Evolutionary conservation across 306 rosid genomes (phyloP), one percentile per base, ranked within the genome.

Genomic region (Astragalus membranaceus): DNA sequence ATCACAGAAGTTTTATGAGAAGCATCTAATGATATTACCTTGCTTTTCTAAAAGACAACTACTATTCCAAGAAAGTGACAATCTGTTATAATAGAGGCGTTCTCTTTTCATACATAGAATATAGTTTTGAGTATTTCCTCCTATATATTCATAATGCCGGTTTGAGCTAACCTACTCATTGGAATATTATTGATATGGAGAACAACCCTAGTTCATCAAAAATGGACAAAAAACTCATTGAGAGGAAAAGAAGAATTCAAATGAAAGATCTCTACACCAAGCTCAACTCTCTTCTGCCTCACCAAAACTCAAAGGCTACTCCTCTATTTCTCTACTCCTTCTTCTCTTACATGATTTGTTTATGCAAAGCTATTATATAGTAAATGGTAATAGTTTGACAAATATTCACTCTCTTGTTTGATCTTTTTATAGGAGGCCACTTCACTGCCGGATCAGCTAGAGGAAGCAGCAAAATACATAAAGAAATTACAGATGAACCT

Each of bases 391-490:
- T 37, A 37, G 10, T 2, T 37, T 37, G 42, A 37, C 42, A 37
- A 2, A 6, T 37, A 37, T 2, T 7, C 7, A 41, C 13, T 10
- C 2, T 33, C 5, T 35, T 6, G 33, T 5, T 44, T 73, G 33
- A 69, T 70, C 7, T 52, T 17, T 17, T 1, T 58, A 78, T 70
- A 88, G 92, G 88, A 65, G 64, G 75, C 20, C 1, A 60, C 41
- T 61, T 78, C 95, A 11, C 16, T 80, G 56, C 81, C 86, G 11
- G 88, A 83, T 81, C 90, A 85, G 62, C 54, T 88, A 14, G 84
- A 71, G 10, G 90, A 86, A 70, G 95, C 95, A 6, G 84, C 84
- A 51, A 85, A 64, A 7, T 85, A 91, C 80, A 86, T 91, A 39
- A 91, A 85, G 77, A 86, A 75, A 78, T 51, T 83, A 6, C 90